Conservation (phyloP, 305 asterid species). For the Fraxinus dipetala region DNA sequence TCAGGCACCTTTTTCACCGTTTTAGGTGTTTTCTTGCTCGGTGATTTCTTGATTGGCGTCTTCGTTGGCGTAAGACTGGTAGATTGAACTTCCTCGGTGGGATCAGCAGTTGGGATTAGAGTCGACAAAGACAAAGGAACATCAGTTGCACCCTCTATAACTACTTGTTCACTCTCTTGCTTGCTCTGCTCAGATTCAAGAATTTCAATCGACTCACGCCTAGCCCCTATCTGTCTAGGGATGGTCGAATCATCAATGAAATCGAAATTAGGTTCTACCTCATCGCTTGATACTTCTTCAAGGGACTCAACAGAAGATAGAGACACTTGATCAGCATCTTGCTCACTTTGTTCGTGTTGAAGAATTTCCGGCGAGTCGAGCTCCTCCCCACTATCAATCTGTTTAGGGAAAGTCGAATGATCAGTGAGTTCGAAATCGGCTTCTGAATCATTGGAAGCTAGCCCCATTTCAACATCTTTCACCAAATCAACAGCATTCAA, state of each 20-base stretch:
- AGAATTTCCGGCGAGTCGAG: background rate
- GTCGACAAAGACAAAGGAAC: background rate
- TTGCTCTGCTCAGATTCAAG: background rate
- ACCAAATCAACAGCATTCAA: background rate
- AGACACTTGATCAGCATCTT: background rate
- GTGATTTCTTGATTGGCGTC: conserved; percentile 10
- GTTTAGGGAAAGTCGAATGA: background rate
- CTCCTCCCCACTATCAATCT: background rate
- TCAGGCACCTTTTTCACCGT: conserved; percentile 19
- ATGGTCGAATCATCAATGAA: background rate
- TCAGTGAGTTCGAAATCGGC: background rate
- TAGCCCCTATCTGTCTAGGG: background rate
- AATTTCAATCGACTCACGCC: background rate
- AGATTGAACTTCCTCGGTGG: background rate
- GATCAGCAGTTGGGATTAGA: background rate
- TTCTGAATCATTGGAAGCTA: background rate
- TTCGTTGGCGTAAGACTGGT: conserved; percentile 9
- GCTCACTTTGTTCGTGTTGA: background rate
- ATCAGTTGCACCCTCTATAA: background rate
- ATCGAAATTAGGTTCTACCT: background rate
- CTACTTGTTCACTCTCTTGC: background rate
- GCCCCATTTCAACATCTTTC: background rate
- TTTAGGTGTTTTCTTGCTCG: conserved; percentile 13
- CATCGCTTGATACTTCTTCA: background rate
- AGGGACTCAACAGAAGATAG: background rate